Percentiles rank a stretch among this genome's conserved stretches.
phyloP scores from a whole-genome alignment of 202 grass and related monocot species.

The Schoenoplectus tabernaemontani region DNA sequence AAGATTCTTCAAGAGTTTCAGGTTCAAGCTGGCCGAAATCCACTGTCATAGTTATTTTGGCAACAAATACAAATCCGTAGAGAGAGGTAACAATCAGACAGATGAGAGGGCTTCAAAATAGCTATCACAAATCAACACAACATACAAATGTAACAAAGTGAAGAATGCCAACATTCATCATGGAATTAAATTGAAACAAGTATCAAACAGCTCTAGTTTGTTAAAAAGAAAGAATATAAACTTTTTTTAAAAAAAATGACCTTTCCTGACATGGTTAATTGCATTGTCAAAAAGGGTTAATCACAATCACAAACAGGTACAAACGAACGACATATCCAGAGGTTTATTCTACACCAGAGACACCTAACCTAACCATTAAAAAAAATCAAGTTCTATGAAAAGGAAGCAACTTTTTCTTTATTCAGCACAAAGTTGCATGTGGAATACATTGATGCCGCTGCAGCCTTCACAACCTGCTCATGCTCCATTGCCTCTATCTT shows the following conservation, averaged over 20 bases:
- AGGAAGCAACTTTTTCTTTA: slow-evolving; percentile 56
- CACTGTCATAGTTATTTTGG: too few species aligned
- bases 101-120: background rate
- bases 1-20: too few species aligned
- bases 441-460: slow-evolving; percentile 91
- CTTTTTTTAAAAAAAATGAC: background rate
- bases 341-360: slow-evolving; percentile 15
- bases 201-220: slow-evolving; percentile 7
- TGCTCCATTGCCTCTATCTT: slow-evolving; percentile 50
- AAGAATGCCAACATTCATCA: background rate
- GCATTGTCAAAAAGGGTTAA: background rate
- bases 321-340: background rate
- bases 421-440: slow-evolving; percentile 76
- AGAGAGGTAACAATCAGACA: background rate
- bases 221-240: background rate
- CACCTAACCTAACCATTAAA: background rate
- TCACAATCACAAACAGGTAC: background rate
- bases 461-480: slow-evolving; percentile 78
- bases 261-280: slow-evolving; percentile 3
- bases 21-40: too few species aligned
- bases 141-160: background rate
- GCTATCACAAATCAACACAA: background rate
- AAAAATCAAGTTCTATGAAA: slow-evolving; percentile 26
- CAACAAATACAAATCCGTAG: too few species aligned
- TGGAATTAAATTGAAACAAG: slow-evolving; percentile 11